Evolutionary conservation across 2,329 filamentous ascomycete species (phyloP).

Genomic region (Fusarium xyrophilum): DNA sequence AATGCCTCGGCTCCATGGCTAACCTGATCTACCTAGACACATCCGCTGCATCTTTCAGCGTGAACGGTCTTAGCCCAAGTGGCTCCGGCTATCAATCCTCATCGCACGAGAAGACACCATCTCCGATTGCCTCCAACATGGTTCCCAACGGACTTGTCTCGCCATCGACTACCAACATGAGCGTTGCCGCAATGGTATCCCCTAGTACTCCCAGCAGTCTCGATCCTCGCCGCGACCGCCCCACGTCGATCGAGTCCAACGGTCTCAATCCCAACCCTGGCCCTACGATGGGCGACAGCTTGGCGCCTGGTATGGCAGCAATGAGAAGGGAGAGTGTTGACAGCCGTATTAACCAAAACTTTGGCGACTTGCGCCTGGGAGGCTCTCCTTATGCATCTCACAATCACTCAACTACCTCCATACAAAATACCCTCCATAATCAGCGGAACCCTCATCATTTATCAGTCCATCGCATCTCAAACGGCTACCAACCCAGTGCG

Average conservation of each 20-base stretch:
- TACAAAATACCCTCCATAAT: constrained; percentile 73
- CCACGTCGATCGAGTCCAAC: constrained; percentile 48
- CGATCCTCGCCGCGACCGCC: constrained; percentile 53
- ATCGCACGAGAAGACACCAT: constrained; percentile 67
- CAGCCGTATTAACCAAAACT: constrained; percentile 76
- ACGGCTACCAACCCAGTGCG: constrained; percentile 67
- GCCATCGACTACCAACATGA: constrained; percentile 66
- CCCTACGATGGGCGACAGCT: constrained; percentile 46
- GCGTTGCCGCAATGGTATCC: constrained; percentile 70
- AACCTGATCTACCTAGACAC: constrained; percentile 44
- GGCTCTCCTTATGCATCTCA: constrained; percentile 75
- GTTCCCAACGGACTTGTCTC: constrained; percentile 62
- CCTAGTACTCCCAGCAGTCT: constrained; percentile 58
- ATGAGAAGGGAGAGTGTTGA: constrained; percentile 80
- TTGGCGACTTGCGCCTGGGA: constrained; percentile 73
- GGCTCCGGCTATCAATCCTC: constrained; percentile 57
- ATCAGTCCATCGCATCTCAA: constrained; percentile 66
- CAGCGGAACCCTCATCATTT: constrained; percentile 67
- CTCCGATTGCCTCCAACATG: constrained; percentile 61
- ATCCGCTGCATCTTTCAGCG: constrained; percentile 50
- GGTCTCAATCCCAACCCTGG: constrained; percentile 28
- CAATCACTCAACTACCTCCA: constrained; percentile 77
- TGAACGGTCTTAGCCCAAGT: constrained; percentile 51
- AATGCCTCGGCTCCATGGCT: constrained; percentile 27
- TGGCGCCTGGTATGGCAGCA: constrained; percentile 49